These are phyloP conservation scores for Ceriops zippeliana DNA, from an alignment of 345 rosid species.

Conservation along the genomic window DNA sequence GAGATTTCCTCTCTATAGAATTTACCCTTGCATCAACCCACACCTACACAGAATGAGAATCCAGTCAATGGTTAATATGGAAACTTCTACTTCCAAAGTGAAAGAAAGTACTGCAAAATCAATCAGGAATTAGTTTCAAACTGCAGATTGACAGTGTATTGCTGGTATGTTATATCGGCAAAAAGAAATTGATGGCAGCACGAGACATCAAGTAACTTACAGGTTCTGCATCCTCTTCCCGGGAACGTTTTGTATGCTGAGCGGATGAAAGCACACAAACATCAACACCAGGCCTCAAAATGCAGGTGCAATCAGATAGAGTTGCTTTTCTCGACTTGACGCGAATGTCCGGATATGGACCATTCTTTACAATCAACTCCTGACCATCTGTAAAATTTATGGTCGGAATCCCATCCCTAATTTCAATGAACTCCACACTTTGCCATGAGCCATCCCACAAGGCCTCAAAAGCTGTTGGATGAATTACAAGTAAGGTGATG, in stretches of 20 bases:
- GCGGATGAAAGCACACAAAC: conserved; percentile 51
- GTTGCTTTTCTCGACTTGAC: conserved; percentile 66
- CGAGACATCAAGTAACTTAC: conserved; percentile 25
- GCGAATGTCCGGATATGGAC: conserved; percentile 56
- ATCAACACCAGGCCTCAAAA: conserved; percentile 75
- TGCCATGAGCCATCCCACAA: conserved; percentile 57
- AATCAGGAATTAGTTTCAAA: conserved; percentile 2
- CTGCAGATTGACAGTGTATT: not conserved
- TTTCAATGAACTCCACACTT: conserved; percentile 44
- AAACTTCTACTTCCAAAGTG: not conserved
- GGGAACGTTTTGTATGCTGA: conserved; percentile 15
- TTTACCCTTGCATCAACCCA: conserved; percentile 78
- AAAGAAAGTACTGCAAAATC: not conserved
- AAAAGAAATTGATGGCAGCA: not conserved
- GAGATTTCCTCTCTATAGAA: conserved; percentile 75
- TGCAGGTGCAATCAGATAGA: conserved; percentile 58
- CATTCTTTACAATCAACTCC: conserved; percentile 29
- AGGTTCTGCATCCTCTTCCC: conserved; percentile 37
- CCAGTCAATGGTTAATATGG: conserved; percentile 3
- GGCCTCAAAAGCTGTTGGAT: conserved; percentile 71
- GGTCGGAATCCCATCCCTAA: conserved; percentile 49
- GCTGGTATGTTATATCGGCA: too few species aligned
- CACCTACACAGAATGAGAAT: conserved; percentile 40
- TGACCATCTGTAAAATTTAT: conserved; percentile 38
- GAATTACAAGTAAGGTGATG: not conserved